Base-by-base conservation (phyloP, 2,329 filamentous ascomycete genomes). In the Lecanicillium sp. region DNA sequence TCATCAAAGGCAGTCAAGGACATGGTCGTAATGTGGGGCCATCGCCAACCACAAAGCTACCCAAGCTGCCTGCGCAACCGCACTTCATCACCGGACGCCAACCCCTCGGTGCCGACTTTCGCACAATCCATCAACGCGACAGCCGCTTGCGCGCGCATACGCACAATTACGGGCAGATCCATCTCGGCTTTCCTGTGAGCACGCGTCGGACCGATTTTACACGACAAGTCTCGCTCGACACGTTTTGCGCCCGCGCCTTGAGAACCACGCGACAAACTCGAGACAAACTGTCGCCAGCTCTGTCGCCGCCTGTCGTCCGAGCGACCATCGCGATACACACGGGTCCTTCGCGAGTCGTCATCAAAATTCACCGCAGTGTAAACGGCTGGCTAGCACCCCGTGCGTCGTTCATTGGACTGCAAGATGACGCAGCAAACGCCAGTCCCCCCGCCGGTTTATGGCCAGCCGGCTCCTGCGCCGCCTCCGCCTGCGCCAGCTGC, bases 381-480 rank as follows among this genome's bases (percentile, higher is more conserved):
- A n/a, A n/a, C n/a, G n/a, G n/a, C 67, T 49, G 62, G 60, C 43
- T 64, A 65, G 23, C 51, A 57, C 40, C 59, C 62, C 47, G 55
- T 56, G 36, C 56, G 60, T 19, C 60, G 59, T 30, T 55, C 60
- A 43, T 54, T 60, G n/a, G 56, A 62, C 43, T 19, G 30, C 36
- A 47, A 15, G 3, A 47, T 47, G 44, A 47, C 44, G 12, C 44
- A 47, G 29, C 44, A 47, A 12, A 47, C 44, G 21, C 44, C 44
- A 20, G 44, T 47, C 7, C 44, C 44, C 27, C 44, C 37, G 9
- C 44, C 44, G 9, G 44, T 47, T 3, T 47, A 47, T 46, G 59
- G 58, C 21, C 61, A 65, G 50, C 58, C 64, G 17, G 59, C 56
- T 23, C 60, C 65, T 23, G 61, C 66, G 47, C 67, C 67, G 21